phyloP scores from a whole-genome alignment of 2,329 filamentous ascomycete genomes.

The Colletotrichum limetticola region DNA sequence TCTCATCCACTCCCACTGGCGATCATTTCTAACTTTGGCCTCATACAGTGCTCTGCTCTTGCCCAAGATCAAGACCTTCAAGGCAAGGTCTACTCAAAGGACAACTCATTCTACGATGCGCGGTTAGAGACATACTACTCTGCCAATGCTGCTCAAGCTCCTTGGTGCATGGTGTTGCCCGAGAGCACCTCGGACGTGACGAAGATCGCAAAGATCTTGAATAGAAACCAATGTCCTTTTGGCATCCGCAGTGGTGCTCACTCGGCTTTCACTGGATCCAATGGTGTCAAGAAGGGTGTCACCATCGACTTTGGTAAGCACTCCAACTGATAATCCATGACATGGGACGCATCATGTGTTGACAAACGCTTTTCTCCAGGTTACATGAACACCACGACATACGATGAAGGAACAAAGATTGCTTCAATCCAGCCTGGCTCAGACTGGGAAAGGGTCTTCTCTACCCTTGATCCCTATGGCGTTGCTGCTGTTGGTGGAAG shows the following conservation, averaged over 20 bases:
- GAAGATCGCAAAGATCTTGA: constrained; percentile 37
- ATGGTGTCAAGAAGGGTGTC: constrained; percentile 40
- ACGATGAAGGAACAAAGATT: constrained; percentile 41
- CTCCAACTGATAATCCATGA: not conserved
- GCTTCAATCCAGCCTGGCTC: constrained; percentile 44
- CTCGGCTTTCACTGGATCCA: constrained; percentile 39
- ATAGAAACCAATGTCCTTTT: constrained; percentile 40
- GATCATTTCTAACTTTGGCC: constrained; percentile 3
- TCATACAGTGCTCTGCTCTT: constrained; percentile 40
- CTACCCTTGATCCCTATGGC: constrained; percentile 34
- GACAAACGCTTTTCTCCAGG: constrained; percentile 23
- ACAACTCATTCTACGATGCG: constrained; percentile 36
- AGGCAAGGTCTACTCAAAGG: constrained; percentile 39
- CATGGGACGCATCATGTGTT: not conserved
- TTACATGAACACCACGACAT: constrained; percentile 44
- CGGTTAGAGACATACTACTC: constrained; percentile 44
- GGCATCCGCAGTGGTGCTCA: constrained; percentile 43
- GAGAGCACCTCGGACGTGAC: constrained; percentile 31
- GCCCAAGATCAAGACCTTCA: constrained; percentile 35
- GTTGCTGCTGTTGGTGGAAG: constrained; percentile 38
- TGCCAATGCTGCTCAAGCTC: constrained; percentile 42
- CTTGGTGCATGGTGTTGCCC: constrained; percentile 39
- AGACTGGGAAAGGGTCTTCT: constrained; percentile 41
- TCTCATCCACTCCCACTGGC: not conserved
- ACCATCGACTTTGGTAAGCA: constrained; percentile 40